Base-by-base conservation (phyloP, 2,329 filamentous ascomycete genomes). In the Ophiostoma perfectum region DNA sequence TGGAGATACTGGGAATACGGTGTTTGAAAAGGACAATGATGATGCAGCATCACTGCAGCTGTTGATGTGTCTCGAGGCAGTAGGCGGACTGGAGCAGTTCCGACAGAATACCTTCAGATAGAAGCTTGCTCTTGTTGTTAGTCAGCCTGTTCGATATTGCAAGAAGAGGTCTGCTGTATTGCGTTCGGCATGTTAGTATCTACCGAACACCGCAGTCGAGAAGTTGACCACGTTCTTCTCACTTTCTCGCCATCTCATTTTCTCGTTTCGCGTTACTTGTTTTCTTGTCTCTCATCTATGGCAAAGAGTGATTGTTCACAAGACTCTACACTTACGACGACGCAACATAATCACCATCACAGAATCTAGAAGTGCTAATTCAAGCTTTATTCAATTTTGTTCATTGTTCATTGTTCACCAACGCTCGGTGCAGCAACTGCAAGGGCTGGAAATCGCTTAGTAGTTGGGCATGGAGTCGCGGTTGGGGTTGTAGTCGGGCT, bases 401-500 rank as follows among this genome's bases (percentile, higher is more conserved):
- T 63, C 18, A 42, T 62, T 42, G 12, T 58, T 63, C 39, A 18
- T 42, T 44, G 8, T 39, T 63, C 39, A 44, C 42, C 49, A 42
- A 42, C 55, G 27, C 55, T 58, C 52, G 2, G 11, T 5, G 9
- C 55, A 39, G 12, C 55, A 38, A 14, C 6, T 14, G 55, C 42
- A 38, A 9, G 5, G 18, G 5, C 14, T 18, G 8, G 49, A 27
- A 5, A 55, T 36, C 38, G 45, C 41, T 52, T 70, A 68, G 67
- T 70, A 70, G 36, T 63, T 69, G 58, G 38, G 55, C 7, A 27
- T 3, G 9, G 14, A 44, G 6, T 67, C 66, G 42, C 66, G 66
- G 44, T 52, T 66, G 18, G 86, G 86, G 77, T 88, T 79, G 74
- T 84, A 89, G 74, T 85, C 74, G 52, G 85, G 80, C 69, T 77